Conservation (phyloP, 2,329 filamentous ascomycete genomes). For the Penicillium sp. region DNA sequence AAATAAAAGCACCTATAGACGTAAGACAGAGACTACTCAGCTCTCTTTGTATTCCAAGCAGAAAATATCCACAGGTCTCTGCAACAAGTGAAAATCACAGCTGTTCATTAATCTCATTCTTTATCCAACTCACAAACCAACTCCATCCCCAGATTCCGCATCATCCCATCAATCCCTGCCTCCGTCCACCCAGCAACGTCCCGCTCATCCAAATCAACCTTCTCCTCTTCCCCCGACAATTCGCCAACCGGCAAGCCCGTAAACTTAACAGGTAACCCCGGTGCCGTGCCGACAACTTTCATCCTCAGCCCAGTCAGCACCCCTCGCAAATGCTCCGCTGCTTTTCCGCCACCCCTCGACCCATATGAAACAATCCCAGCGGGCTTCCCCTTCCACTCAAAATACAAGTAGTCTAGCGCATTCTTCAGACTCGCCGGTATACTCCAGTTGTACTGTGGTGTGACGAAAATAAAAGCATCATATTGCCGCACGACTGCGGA, state of each 20-base stretch:
- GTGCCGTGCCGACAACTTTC: slow-evolving; percentile 32
- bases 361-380: slow-evolving; percentile 58
- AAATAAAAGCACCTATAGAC: no score
- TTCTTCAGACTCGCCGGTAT: slow-evolving; percentile 60
- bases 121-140: slow-evolving; percentile 27
- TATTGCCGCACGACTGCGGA: slow-evolving; percentile 34
- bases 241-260: slow-evolving; percentile 23
- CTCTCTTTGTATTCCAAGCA: no score
- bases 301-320: slow-evolving; percentile 40
- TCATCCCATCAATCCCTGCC: slow-evolving; percentile 23
- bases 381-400: slow-evolving; percentile 61
- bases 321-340: slow-evolving; percentile 36
- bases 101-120: neutral
- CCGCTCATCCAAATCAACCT: slow-evolving; percentile 19
- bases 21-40: no score
- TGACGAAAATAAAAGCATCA: slow-evolving; percentile 45
- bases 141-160: slow-evolving; percentile 29
- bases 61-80: no score
- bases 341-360: slow-evolving; percentile 42
- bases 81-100: no score
- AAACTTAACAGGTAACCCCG: slow-evolving; percentile 31
- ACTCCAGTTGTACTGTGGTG: slow-evolving; percentile 57
- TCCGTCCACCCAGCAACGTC: slow-evolving; percentile 25
- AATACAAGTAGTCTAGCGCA: slow-evolving; percentile 61
- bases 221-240: slow-evolving; percentile 26